Evolutionary conservation across 176 grass and related monocot species (phyloP).

Genomic region (Carex scoparia): DNA sequence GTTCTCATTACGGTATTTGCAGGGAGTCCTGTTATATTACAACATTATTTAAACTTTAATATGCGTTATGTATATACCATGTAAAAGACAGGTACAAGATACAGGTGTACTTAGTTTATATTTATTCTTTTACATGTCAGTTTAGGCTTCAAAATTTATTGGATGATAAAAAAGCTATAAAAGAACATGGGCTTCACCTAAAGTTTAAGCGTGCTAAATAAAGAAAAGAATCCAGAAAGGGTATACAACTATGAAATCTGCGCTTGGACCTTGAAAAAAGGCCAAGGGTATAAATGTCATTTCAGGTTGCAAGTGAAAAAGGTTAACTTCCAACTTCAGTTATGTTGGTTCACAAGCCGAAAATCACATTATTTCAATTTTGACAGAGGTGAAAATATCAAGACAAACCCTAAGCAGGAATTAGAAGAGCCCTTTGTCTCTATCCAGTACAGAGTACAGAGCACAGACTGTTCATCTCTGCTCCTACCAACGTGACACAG

Average conservation of each 20-base stretch:
- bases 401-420: neutral
- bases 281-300: slow-evolving; percentile 8
- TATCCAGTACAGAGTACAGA: neutral
- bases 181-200: neutral
- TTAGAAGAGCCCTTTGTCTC: slow-evolving; percentile 1
- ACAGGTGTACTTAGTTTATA: slow-evolving; percentile 6
- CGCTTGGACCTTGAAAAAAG: neutral
- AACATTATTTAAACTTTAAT: neutral
- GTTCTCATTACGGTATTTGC: slow-evolving; percentile 83
- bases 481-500: neutral
- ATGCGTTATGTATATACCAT: neutral
- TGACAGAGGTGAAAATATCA: slow-evolving; percentile 3
- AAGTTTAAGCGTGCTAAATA: slow-evolving; percentile 18
- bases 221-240: slow-evolving; percentile 19
- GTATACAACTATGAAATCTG: neutral
- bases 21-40: slow-evolving; percentile 57
- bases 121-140: neutral
- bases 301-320: neutral
- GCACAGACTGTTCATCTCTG: neutral
- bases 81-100: neutral
- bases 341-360: neutral
- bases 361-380: slow-evolving; percentile 1
- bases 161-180: neutral
- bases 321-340: slow-evolving; percentile 15
- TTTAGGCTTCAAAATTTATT: neutral